phyloP scores from a whole-genome alignment of 306 rosid genomes.

The Canavalia ensiformis region DNA sequence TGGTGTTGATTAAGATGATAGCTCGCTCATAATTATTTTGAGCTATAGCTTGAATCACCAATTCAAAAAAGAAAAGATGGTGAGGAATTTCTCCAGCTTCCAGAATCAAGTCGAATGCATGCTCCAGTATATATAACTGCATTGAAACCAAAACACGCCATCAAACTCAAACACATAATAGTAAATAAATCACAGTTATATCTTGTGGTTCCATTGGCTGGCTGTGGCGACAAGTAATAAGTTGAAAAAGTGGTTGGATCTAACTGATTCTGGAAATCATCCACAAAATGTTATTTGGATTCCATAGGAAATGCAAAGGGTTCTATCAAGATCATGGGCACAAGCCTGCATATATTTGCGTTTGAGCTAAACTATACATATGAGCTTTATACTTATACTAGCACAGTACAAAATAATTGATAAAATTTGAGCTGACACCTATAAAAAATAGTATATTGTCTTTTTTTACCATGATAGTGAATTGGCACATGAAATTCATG shows the following conservation, averaged over 20 bases:
- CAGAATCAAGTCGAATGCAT: constrained; percentile 79
- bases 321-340: constrained; percentile 19
- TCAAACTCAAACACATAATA: constrained; percentile 40
- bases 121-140: constrained; percentile 87
- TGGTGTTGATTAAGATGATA: constrained; percentile 64
- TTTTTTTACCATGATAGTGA: constrained; percentile 10
- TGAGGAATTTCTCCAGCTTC: constrained; percentile 86
- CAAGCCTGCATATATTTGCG: constrained; percentile 24
- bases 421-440: not conserved
- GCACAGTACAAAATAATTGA: constrained; percentile 32
- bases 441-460: not conserved
- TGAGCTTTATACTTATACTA: not conserved
- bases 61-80: constrained; percentile 65
- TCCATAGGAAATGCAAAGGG: constrained; percentile 24
- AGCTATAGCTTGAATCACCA: constrained; percentile 72
- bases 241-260: constrained; percentile 16
- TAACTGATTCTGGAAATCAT: constrained; percentile 32
- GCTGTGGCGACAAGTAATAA: constrained; percentile 10
- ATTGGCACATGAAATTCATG: constrained; percentile 7
- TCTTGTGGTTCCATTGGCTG: constrained; percentile 32
- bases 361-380: constrained; percentile 7
- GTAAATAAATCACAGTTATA: not conserved
- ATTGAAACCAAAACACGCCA: constrained; percentile 48
- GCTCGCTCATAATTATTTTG: constrained; percentile 68
- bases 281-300: constrained; percentile 12